phyloP scores from a whole-genome alignment of 495 filamentous ascomycete genomes.

The Penicillium macrosclerotiorum region DNA sequence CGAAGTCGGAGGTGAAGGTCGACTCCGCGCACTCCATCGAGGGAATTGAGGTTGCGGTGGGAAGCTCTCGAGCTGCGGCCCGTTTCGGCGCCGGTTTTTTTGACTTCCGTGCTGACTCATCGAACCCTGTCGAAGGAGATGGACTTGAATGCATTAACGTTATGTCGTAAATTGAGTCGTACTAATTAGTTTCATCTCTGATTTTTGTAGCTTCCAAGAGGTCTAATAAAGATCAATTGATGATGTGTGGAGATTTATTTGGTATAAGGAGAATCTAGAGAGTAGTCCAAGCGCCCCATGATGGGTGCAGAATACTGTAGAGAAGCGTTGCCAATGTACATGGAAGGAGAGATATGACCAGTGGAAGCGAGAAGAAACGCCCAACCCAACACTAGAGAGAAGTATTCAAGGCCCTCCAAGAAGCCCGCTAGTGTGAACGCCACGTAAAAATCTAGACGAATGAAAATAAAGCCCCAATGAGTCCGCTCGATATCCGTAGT shows the following conservation, averaged over 20 bases:
- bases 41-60: conserved; percentile 16
- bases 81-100: conserved; percentile 27
- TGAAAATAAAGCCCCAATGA: background rate
- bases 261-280: background rate
- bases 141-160: conserved; percentile 2
- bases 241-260: background rate
- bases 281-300: background rate
- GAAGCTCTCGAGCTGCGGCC: conserved; percentile 26
- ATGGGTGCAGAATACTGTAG: background rate
- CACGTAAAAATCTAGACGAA: conserved; percentile 1
- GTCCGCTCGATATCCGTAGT: conserved; percentile 1
- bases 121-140: conserved; percentile 2
- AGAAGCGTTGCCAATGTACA: conserved; percentile 1
- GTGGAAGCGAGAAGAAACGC: background rate
- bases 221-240: background rate
- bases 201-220: no score
- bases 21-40: conserved; percentile 28
- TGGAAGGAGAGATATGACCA: background rate
- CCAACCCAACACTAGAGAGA: background rate
- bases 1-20: conserved; percentile 20
- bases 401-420: background rate
- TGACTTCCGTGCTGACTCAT: conserved; percentile 27
- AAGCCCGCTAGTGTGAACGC: conserved; percentile 4
- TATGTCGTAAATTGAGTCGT: no score
- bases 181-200: no score